These are phyloP conservation scores for Tuber microsphaerosporum DNA, from an alignment of 495 filamentous ascomycete species.

Conservation along the genomic window DNA sequence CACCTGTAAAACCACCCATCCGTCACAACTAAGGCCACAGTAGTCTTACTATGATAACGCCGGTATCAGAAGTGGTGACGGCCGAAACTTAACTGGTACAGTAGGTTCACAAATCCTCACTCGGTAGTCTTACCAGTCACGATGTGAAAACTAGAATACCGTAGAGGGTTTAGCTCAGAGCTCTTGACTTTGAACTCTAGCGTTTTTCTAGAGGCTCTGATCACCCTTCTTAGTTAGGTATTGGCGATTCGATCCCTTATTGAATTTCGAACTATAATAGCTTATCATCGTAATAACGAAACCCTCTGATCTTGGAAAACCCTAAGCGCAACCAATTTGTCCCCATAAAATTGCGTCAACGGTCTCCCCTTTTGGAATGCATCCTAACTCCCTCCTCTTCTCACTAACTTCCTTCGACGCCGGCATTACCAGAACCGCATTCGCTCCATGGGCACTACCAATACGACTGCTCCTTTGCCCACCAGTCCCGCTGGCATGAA, in stretches of 20 bases:
- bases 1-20: background rate
- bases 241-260: background rate
- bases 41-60: no score
- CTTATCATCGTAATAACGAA: background rate
- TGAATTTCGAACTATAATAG: background rate
- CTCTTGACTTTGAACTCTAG: background rate
- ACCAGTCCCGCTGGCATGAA: conserved; percentile 79
- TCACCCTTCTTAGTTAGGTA: background rate
- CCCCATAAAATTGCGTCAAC: conserved; percentile 39
- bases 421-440: conserved; percentile 74
- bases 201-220: background rate
- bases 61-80: no score
- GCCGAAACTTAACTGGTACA: no score
- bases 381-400: conserved; percentile 48
- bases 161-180: background rate
- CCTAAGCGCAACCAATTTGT: conserved; percentile 12
- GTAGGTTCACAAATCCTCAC: background rate
- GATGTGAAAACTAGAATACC: background rate
- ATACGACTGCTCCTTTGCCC: conserved; percentile 82
- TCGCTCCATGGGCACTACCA: conserved; percentile 79
- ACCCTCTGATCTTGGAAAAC: background rate
- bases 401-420: conserved; percentile 47
- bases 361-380: conserved; percentile 41
- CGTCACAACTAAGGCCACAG: background rate
- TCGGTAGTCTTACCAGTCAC: background rate